Evolutionary conservation across 1,284 basidiomycete genomes (phyloP), one percentile per base, ranked within the genome.

Genomic region (Naganishia liquefaciens): DNA sequence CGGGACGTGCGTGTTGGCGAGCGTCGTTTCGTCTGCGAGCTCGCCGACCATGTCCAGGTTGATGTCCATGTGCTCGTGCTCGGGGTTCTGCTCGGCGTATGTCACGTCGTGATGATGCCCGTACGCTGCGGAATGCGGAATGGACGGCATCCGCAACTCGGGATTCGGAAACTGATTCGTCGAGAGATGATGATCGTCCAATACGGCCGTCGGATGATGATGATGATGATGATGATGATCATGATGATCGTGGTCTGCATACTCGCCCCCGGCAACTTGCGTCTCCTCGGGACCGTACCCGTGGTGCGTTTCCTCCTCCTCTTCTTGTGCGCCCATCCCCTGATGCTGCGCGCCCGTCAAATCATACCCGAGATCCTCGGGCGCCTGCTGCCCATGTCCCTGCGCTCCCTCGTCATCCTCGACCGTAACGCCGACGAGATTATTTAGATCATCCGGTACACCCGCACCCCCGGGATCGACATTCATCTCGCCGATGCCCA

Each of bases 81-180:
- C 33, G 47, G 47, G 57, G 21, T 4, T 27, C 23, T 60, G 57
- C 28, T 60, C 46, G 1, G 57, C 57, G 40, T 60, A 60, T 2
- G 27, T 49, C 2, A 60, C 57, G 33, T 37, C 33, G 33, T 37
- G 33, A 9, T 37, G 33, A n/a, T 60, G 57, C 11, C 49, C 46
- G 15, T 33, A 46, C 21, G 37, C 39, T 3, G 57, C 23, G 7
- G 55, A 39, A 27, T 60, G 57, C 19, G 46, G 57, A 9, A 50
- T 60, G 11, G 57, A 60, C 5, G 57, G 57, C 47, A 60, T 25
- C n/a, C 57, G 57, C 57, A 60, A 50, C 17, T 60, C 57, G n/a
- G 57, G 57, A 50, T 49, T 60, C 15, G 57, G 57, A 27, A 60
- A 60, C 47, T 60, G 57, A 40, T 60, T 60, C 28, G 44, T 60